Percentiles rank a stretch among this genome's conserved stretches.
Conservation (phyloP, 2,329 filamentous ascomycete genomes). For the Aspergillus alliaceus region DNA sequence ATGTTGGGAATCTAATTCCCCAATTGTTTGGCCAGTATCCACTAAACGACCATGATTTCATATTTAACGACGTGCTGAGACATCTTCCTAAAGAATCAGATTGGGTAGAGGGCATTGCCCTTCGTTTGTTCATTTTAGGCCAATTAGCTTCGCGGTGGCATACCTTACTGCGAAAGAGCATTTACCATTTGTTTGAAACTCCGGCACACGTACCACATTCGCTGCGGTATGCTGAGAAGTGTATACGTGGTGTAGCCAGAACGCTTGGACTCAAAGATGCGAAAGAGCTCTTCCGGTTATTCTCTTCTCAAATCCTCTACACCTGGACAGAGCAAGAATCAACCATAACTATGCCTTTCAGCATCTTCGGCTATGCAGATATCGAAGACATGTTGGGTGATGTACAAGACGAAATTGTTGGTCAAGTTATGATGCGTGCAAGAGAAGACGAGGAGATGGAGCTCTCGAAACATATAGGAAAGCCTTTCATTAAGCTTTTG, state of each 20-base stretch:
- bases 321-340: slow-evolving; percentile 76
- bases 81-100: slow-evolving; percentile 72
- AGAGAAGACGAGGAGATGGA: slow-evolving; percentile 63
- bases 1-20: slow-evolving; percentile 68
- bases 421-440: slow-evolving; percentile 78
- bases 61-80: slow-evolving; percentile 81
- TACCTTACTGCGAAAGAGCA: slow-evolving; percentile 78
- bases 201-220: slow-evolving; percentile 70
- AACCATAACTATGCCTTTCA: slow-evolving; percentile 73
- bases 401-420: slow-evolving; percentile 74
- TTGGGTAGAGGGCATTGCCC: slow-evolving; percentile 77
- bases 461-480: slow-evolving; percentile 59
- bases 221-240: slow-evolving; percentile 69
- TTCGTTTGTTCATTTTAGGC: slow-evolving; percentile 74
- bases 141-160: slow-evolving; percentile 80
- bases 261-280: slow-evolving; percentile 66
- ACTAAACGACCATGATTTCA: slow-evolving; percentile 77
- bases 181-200: slow-evolving; percentile 93
- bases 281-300: slow-evolving; percentile 74
- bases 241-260: slow-evolving; percentile 65
- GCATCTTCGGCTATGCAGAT: slow-evolving; percentile 76
- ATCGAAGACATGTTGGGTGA: slow-evolving; percentile 69
- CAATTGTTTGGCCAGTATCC: slow-evolving; percentile 77
- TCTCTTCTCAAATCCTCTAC: slow-evolving; percentile 84
- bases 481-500: slow-evolving; percentile 59